These are phyloP conservation scores for Zymoseptoria crescenta DNA, from an alignment of 2,329 filamentous ascomycete species.

Conservation along the genomic window DNA sequence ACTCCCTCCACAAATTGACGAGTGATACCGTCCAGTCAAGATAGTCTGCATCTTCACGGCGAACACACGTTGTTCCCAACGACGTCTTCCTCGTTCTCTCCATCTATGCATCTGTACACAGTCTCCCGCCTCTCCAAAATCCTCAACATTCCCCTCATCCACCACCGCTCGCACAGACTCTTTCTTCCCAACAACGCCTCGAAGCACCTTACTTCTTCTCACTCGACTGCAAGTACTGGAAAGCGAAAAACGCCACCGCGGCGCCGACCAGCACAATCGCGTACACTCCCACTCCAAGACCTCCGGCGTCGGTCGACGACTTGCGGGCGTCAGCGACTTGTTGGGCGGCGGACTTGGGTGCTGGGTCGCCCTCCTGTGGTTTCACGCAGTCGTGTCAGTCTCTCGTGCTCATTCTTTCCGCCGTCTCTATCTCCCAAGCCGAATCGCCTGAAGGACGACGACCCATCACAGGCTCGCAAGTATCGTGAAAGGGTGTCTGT, in stretches of 20 bases:
- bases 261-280: slow-evolving; percentile 71
- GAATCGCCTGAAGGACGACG: neutral
- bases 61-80: neutral
- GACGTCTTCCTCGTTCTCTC: neutral
- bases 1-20: neutral
- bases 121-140: neutral
- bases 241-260: slow-evolving; percentile 67
- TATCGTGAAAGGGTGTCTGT: slow-evolving; percentile 4
- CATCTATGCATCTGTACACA: neutral
- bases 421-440: neutral
- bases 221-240: slow-evolving; percentile 71
- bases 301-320: slow-evolving; percentile 34
- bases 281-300: slow-evolving; percentile 73
- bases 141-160: neutral
- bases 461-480: neutral
- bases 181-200: neutral
- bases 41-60: neutral
- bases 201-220: slow-evolving; percentile 21
- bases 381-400: neutral
- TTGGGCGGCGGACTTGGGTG: slow-evolving; percentile 53
- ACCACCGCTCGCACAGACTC: neutral
- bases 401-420: neutral
- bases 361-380: slow-evolving; percentile 66
- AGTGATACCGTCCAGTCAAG: neutral
- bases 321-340: slow-evolving; percentile 44